Percentiles rank a stretch among this genome's conserved stretches.
Conservation (phyloP, 306 rosid genomes). For the Betula pendula region DNA sequence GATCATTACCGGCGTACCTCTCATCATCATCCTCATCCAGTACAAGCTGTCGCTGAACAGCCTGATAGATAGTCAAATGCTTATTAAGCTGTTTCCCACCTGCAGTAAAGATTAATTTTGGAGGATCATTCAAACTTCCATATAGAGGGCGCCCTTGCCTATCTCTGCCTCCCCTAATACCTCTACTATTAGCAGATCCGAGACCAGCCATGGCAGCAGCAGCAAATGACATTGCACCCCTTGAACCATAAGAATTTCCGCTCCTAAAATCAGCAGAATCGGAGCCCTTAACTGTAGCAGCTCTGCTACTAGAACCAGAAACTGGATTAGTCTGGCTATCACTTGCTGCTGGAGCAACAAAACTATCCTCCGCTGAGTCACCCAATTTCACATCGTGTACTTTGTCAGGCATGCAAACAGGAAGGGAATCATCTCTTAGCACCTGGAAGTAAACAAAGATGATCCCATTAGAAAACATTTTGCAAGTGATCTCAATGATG, state of each 20-base stretch:
- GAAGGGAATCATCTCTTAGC: conserved; percentile 89
- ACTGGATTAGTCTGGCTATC: conserved; percentile 75
- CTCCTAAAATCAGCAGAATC: conserved; percentile 76
- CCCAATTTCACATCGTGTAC: conserved; percentile 98
- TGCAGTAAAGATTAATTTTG: conserved; percentile 75
- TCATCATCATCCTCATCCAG: conserved; percentile 97
- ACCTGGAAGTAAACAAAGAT: conserved; percentile 49
- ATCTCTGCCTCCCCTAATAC: conserved; percentile 86
- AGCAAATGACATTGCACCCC: conserved; percentile 97
- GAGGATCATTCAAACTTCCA: conserved; percentile 73
- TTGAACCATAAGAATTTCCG: conserved; percentile 67
- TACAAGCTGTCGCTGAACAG: conserved; percentile 90
- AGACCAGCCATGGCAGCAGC: conserved; percentile 99
- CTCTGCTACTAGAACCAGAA: conserved; percentile 92
- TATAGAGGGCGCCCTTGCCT: conserved; percentile 72
- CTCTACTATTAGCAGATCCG: conserved; percentile 82
- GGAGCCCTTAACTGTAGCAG: conserved; percentile 64
- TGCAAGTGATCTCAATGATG: background rate
- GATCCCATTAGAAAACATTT: background rate
- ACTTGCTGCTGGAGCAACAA: conserved; percentile 58
- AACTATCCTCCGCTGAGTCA: conserved; percentile 71
- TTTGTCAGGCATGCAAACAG: conserved; percentile 88
- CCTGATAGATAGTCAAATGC: conserved; percentile 95
- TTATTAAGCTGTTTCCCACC: conserved; percentile 93
- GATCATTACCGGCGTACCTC: conserved; percentile 77